A percentile compares a stretch with the other conserved stretches of the same genome.
These are phyloP conservation scores for Pseudopithomyces chartarum DNA, from an alignment of 2,329 filamentous ascomycete species.

Conservation along the genomic window DNA sequence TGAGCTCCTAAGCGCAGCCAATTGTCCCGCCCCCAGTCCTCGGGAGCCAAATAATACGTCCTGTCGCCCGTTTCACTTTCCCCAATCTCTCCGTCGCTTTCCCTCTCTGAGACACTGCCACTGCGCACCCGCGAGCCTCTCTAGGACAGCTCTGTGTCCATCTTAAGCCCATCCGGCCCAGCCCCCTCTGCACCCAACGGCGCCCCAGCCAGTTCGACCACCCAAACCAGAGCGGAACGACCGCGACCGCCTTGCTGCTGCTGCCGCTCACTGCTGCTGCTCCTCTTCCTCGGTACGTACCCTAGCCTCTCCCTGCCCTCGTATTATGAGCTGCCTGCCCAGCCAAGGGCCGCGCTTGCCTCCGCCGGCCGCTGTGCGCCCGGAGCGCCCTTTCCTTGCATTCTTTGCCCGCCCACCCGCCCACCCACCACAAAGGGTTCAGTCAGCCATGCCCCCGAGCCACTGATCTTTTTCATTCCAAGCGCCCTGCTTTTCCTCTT, in stretches of 20 bases:
- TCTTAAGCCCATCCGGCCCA: conserved; percentile 17
- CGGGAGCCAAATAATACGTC: conserved; percentile 40
- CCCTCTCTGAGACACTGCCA: conserved; percentile 47
- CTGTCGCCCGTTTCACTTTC: conserved; percentile 46
- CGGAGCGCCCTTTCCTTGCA: conserved; percentile 42
- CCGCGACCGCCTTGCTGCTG: not conserved
- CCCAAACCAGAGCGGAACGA: not conserved
- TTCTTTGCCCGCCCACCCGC: conserved; percentile 38
- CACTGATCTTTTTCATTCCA: conserved; percentile 42
- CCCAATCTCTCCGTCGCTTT: conserved; percentile 48
- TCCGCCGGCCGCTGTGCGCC: conserved; percentile 33
- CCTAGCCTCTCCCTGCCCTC: conserved; percentile 25
- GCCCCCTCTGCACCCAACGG: conserved; percentile 15
- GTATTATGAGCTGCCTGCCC: conserved; percentile 13
- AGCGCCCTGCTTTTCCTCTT: conserved; percentile 45
- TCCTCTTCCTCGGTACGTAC: conserved; percentile 7
- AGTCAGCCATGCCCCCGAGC: conserved; percentile 38
- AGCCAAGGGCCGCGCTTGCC: conserved; percentile 17
- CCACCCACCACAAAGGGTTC: conserved; percentile 35
- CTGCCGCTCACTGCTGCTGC: too few relatives aligned
- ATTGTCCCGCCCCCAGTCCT: conserved; percentile 27
- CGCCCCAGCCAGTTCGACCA: conserved; percentile 1
- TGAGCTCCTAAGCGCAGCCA: conserved; percentile 31
- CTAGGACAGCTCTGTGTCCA: conserved; percentile 2
- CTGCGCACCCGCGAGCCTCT: conserved; percentile 21